A percentile compares a stretch with the other conserved stretches of the same genome.
Evolutionary conservation across 768 basidiomycete species (phyloP).

Genomic region (Lactarius sanguifluus): DNA sequence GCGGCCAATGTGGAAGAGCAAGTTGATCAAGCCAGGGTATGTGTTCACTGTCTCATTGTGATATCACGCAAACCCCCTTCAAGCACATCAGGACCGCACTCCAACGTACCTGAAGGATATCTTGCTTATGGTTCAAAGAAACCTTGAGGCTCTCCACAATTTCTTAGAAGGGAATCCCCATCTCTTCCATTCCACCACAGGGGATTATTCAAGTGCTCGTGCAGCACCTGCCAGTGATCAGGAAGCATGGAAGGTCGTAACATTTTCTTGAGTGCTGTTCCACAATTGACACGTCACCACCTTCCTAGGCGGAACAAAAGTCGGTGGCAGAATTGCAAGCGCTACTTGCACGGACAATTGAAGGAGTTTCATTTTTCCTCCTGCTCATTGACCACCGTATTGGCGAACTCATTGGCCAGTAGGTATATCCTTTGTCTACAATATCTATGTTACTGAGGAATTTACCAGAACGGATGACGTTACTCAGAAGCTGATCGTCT

Average conservation of each 20-base stretch:
- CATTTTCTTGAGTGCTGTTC: not conserved
- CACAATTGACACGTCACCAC: conserved; percentile 25
- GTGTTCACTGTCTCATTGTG: conserved; percentile 27
- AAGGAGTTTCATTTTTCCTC: conserved; percentile 91
- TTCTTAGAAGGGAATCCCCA: conserved; percentile 82
- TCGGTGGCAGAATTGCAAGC: conserved; percentile 77
- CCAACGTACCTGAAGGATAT: conserved; percentile 57
- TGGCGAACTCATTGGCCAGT: conserved; percentile 82
- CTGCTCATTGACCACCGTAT: conserved; percentile 90
- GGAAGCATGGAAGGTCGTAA: conserved; percentile 82
- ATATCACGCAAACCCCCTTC: conserved; percentile 11
- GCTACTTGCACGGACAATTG: conserved; percentile 82
- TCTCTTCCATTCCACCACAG: conserved; percentile 79
- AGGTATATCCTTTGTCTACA: conserved; percentile 33
- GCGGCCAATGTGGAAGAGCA: conserved; percentile 84
- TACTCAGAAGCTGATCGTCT: conserved; percentile 64
- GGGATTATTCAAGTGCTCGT: conserved; percentile 60
- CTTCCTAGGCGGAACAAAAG: conserved; percentile 67
- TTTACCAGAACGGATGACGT: conserved; percentile 64
- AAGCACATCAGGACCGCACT: conserved; percentile 21
- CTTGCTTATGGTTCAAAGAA: conserved; percentile 73
- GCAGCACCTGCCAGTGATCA: conserved; percentile 62
- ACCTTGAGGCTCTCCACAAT: conserved; percentile 72
- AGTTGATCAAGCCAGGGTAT: conserved; percentile 66
- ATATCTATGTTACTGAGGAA: not conserved